A percentile compares a stretch with the other conserved stretches of the same genome.
Conservation (phyloP, 306 rosid species). For the Acacia crassicarpa region DNA sequence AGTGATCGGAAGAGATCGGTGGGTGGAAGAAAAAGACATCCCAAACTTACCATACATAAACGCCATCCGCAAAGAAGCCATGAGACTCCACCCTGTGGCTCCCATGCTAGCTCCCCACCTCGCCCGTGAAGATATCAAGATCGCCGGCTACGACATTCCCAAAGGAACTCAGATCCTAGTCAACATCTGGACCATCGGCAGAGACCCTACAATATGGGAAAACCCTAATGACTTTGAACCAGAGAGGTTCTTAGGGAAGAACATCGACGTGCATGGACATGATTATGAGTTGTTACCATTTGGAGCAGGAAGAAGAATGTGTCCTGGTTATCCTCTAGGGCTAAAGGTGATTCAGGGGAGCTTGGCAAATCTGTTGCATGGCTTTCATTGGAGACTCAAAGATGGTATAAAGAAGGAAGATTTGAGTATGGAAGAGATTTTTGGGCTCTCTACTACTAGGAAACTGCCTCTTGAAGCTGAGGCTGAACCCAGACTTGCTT, state of each 20-base stretch:
- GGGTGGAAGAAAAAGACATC: constrained; percentile 87
- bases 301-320: constrained; percentile 89
- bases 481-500: constrained; percentile 62
- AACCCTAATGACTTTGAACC: constrained; percentile 62
- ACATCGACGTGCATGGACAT: constrained; percentile 69
- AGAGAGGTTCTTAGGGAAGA: constrained; percentile 59
- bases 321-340: constrained; percentile 83
- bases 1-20: constrained; percentile 70
- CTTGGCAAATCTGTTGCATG: constrained; percentile 80
- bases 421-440: constrained; percentile 70
- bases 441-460: constrained; percentile 66
- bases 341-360: constrained; percentile 73
- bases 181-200: constrained; percentile 60
- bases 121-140: constrained; percentile 43
- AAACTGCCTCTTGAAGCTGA: constrained; percentile 50
- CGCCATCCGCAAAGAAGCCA: constrained; percentile 64
- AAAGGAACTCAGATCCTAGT: constrained; percentile 63
- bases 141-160: constrained; percentile 67
- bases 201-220: constrained; percentile 74
- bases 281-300: constrained; percentile 78
- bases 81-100: constrained; percentile 86
- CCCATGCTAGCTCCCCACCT: constrained; percentile 74
- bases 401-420: constrained; percentile 43
- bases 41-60: constrained; percentile 50
- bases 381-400: constrained; percentile 72